Percentiles rank a stretch among this genome's conserved stretches.
Conservation (phyloP, 768 basidiomycete genomes). For the Phaffia australis region DNA sequence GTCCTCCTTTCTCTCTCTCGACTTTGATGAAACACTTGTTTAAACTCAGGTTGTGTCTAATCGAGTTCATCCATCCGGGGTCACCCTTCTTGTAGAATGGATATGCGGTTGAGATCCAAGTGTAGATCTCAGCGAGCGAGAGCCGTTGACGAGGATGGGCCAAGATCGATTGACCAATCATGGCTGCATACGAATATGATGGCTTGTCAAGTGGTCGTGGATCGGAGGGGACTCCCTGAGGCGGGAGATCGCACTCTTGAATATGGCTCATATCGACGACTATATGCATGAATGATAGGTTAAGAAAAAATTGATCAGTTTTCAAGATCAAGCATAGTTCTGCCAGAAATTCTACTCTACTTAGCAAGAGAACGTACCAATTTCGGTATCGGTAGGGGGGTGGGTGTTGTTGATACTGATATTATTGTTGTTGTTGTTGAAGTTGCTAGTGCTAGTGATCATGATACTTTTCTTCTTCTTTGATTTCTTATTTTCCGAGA, state of each 20-base stretch:
- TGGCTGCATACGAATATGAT: constrained; percentile 79
- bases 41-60: constrained; percentile 38
- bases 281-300: not conserved
- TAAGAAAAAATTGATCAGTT: not conserved
- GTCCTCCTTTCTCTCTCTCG: constrained; percentile 43
- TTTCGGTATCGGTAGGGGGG: not conserved
- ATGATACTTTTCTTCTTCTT: too few relatives aligned
- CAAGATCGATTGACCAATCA: constrained; percentile 88
- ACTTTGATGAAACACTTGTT: constrained; percentile 32
- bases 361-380: not conserved
- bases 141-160: constrained; percentile 72
- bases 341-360: not conserved
- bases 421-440: too few relatives aligned
- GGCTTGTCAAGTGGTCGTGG: constrained; percentile 74
- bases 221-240: constrained; percentile 57
- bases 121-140: constrained; percentile 89
- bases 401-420: too few relatives aligned
- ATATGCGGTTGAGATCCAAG: constrained; percentile 87
- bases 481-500: too few relatives aligned
- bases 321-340: not conserved
- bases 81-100: constrained; percentile 88
- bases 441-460: too few relatives aligned
- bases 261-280: not conserved
- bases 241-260: constrained; percentile 31
- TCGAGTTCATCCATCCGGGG: constrained; percentile 60